A percentile compares a stretch with the other conserved stretches of the same genome.
Evolutionary conservation across 345 rosid genomes (phyloP).

Genomic region (Aegle marmelos): DNA sequence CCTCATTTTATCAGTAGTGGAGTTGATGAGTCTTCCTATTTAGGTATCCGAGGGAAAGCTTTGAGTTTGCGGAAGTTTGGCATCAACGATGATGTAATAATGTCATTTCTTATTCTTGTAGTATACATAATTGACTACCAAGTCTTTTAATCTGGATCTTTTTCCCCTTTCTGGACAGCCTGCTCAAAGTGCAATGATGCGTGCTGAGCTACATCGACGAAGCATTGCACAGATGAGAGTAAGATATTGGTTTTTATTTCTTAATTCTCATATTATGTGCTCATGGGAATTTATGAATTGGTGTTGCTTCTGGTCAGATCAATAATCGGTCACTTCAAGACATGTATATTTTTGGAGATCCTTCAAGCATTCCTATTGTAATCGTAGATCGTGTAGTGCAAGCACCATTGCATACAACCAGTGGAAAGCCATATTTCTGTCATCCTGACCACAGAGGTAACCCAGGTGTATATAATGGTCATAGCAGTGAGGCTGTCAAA

Average conservation of each 20-base stretch:
- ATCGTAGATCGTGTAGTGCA: slow-evolving; percentile 73
- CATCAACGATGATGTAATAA: slow-evolving; percentile 62
- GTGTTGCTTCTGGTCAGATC: slow-evolving; percentile 50
- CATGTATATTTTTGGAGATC: slow-evolving; percentile 87
- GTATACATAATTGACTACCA: slow-evolving; percentile 4
- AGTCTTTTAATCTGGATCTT: slow-evolving; percentile 15
- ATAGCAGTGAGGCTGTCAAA: slow-evolving; percentile 28
- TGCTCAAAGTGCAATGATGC: slow-evolving; percentile 69
- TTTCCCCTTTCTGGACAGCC: slow-evolving; percentile 50
- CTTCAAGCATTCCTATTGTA: slow-evolving; percentile 71
- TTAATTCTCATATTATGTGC: slow-evolving; percentile 3
- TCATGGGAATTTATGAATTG: slow-evolving; percentile 8
- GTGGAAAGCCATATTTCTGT: slow-evolving; percentile 70
- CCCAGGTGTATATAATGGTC: slow-evolving; percentile 21
- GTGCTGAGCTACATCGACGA: slow-evolving; percentile 94
- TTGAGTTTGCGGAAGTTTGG: slow-evolving; percentile 58
- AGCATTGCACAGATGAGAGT: slow-evolving; percentile 99
- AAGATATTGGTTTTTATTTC: slow-evolving; percentile 24
- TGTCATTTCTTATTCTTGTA: not conserved
- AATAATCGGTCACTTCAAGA: slow-evolving; percentile 88
- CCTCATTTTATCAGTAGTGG: slow-evolving; percentile 71
- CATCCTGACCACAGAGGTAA: slow-evolving; percentile 50
- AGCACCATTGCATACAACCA: slow-evolving; percentile 69
- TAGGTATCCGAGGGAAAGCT: slow-evolving; percentile 48
- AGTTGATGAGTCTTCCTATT: slow-evolving; percentile 58